A percentile compares a stretch with the other conserved stretches of the same genome.
phyloP scores from a whole-genome alignment of 805 yeast species.

The Barnettozyma vustinii region DNA sequence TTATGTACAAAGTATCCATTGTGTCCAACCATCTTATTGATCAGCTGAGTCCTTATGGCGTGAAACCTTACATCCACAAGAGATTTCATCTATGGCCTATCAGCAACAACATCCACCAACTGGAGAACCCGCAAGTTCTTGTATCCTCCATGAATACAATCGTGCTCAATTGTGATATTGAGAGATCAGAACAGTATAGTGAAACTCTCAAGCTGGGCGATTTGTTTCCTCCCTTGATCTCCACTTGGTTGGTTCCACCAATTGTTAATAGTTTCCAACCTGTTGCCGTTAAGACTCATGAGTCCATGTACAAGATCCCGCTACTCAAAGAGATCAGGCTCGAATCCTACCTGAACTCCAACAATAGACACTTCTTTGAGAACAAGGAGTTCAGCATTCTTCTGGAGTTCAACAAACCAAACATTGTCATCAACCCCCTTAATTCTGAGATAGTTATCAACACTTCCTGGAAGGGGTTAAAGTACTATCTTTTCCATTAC shows the following conservation, averaged over 20 bases:
- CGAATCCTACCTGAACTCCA: constrained; percentile 6
- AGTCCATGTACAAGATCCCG: constrained; percentile 7
- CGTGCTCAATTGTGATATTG: constrained; percentile 13
- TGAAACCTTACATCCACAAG: constrained; percentile 12
- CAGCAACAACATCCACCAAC: constrained; percentile 21
- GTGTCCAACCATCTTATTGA: constrained; percentile 14
- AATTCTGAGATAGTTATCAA: constrained; percentile 15
- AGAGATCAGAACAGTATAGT: not conserved
- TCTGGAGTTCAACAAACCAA: constrained; percentile 20
- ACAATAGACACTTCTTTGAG: constrained; percentile 5
- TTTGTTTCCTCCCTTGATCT: constrained; percentile 15
- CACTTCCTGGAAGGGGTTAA: constrained; percentile 21
- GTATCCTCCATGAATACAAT: constrained; percentile 19
- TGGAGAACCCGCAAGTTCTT: constrained; percentile 16
- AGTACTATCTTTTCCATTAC: constrained; percentile 22
- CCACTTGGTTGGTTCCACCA: constrained; percentile 18
- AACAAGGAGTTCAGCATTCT: constrained; percentile 13
- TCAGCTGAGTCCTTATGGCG: constrained; percentile 14
- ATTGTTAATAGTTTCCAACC: constrained; percentile 8
- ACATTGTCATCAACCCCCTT: constrained; percentile 16
- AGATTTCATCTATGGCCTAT: constrained; percentile 21
- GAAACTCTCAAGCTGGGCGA: constrained; percentile 2
- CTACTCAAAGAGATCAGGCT: constrained; percentile 14
- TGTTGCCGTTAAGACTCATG: constrained; percentile 2
- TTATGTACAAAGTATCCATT: constrained; percentile 21